phyloP scores from a whole-genome alignment of 164 flowering plant species.

The Tetracentron sinense region DNA sequence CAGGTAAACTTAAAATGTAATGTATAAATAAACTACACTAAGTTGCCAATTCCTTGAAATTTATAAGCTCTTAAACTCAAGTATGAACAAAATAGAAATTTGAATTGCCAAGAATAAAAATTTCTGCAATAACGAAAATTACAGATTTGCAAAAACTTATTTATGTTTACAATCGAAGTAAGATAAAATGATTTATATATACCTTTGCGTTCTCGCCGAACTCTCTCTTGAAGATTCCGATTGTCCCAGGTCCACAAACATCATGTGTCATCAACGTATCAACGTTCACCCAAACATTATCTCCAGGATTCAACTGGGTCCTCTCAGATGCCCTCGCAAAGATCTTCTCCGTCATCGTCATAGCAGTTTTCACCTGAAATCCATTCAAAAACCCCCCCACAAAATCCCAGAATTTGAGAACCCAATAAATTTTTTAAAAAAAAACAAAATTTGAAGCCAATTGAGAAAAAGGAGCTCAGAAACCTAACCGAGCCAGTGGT shows the following conservation, averaged over 20 bases:
- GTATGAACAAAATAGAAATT: too few relatives aligned
- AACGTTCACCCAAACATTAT: slow-evolving; percentile 94
- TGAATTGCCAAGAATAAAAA: too few relatives aligned
- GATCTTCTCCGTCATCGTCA: slow-evolving; percentile 99
- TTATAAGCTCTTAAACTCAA: too few relatives aligned
- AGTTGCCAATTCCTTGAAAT: too few relatives aligned
- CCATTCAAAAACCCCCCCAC: background rate
- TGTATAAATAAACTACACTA: too few relatives aligned
- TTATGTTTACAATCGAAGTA: background rate
- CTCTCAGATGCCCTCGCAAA: slow-evolving; percentile 83
- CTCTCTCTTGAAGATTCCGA: slow-evolving; percentile 89
- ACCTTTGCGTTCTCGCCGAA: slow-evolving; percentile 96
- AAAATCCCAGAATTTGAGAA: slow-evolving; percentile 8
- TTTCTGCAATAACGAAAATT: too few relatives aligned
- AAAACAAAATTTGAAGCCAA: too few relatives aligned
- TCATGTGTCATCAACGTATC: slow-evolving; percentile 99
- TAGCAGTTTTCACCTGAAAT: slow-evolving; percentile 74
- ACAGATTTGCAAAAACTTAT: too few relatives aligned
- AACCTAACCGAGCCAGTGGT: slow-evolving; percentile 77
- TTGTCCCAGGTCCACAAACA: slow-evolving; percentile 93
- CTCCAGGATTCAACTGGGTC: slow-evolving; percentile 74
- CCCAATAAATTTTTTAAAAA: too few relatives aligned
- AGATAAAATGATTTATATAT: background rate
- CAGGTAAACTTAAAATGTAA: background rate
- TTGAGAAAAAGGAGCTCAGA: too few relatives aligned